Percentiles rank a stretch among this genome's conserved stretches.
Conservation (phyloP, 345 rosid genomes). For the Eucalyptus fibrosa region DNA sequence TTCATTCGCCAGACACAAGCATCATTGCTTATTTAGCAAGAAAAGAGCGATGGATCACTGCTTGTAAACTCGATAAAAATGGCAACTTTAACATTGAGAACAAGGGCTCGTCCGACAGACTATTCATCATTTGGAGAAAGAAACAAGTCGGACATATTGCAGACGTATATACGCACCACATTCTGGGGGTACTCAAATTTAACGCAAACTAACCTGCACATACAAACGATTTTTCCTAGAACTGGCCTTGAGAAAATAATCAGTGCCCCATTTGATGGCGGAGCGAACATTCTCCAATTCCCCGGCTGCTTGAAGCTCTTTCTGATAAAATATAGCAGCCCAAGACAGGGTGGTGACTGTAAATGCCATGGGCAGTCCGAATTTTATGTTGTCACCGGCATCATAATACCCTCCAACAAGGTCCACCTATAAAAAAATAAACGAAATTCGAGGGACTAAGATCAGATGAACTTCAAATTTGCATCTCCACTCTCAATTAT, state of each 20-base stretch:
- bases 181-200: neutral
- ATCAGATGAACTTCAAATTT: neutral
- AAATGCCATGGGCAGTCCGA: slow-evolving; percentile 87
- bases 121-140: neutral
- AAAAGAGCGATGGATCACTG: neutral
- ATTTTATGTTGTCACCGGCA: slow-evolving; percentile 88
- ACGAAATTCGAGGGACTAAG: neutral
- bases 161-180: neutral
- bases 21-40: neutral
- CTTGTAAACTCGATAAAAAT: neutral
- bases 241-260: slow-evolving; percentile 69
- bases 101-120: neutral
- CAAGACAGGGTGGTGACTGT: slow-evolving; percentile 73
- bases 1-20: neutral
- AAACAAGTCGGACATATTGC: neutral
- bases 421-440: slow-evolving; percentile 31
- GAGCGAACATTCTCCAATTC: slow-evolving; percentile 32
- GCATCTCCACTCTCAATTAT: neutral
- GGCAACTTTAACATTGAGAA: neutral
- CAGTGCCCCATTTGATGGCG: slow-evolving; percentile 88
- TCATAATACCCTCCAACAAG: slow-evolving; percentile 85
- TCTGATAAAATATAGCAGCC: slow-evolving; percentile 39
- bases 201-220: slow-evolving; percentile 43
- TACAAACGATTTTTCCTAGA: slow-evolving; percentile 27
- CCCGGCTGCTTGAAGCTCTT: slow-evolving; percentile 35